These are phyloP conservation scores for Fusarium sp. DNA, from an alignment of 2,329 filamentous ascomycete species.

Conservation along the genomic window DNA sequence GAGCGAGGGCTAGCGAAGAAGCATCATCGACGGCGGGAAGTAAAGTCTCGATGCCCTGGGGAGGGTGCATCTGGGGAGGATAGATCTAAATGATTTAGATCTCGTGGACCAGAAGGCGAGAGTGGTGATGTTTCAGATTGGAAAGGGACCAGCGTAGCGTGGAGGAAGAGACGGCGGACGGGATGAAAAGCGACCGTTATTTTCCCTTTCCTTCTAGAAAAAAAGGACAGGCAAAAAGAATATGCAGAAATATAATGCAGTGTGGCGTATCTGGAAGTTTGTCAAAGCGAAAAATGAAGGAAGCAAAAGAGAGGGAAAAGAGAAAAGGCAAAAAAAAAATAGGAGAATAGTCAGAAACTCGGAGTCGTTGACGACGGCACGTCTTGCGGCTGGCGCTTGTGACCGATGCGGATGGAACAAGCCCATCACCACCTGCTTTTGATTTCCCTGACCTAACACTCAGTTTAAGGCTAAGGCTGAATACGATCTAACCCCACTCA, in stretches of 20 bases:
- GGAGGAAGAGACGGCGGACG: background rate
- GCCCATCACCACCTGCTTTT: constrained; percentile 6
- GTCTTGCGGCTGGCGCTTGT: constrained; percentile 24
- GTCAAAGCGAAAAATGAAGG: background rate
- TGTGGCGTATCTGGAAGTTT: constrained; percentile 4
- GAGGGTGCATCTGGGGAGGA: constrained; percentile 39
- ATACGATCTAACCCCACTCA: background rate
- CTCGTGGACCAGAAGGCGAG: constrained; percentile 27
- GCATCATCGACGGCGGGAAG: constrained; percentile 38
- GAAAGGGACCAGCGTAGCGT: constrained; percentile 12
- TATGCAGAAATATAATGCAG: constrained; percentile 9
- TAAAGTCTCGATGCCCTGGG: constrained; percentile 34
- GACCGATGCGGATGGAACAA: constrained; percentile 22
- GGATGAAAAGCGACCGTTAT: constrained; percentile 12
- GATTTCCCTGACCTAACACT: background rate
- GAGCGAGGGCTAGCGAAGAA: constrained; percentile 35
- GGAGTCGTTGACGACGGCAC: constrained; percentile 12
- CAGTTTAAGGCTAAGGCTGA: constrained; percentile 3
- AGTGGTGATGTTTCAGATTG: constrained; percentile 37
- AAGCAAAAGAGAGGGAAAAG: constrained; percentile 16
- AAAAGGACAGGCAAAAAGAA: constrained; percentile 2
- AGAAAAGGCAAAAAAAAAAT: constrained; percentile 1
- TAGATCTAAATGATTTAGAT: constrained; percentile 26
- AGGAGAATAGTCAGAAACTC: constrained; percentile 8
- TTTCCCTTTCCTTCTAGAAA: constrained; percentile 2